Conservation (phyloP, 208 protist genomes). For the Leishmania arabica region DNA sequence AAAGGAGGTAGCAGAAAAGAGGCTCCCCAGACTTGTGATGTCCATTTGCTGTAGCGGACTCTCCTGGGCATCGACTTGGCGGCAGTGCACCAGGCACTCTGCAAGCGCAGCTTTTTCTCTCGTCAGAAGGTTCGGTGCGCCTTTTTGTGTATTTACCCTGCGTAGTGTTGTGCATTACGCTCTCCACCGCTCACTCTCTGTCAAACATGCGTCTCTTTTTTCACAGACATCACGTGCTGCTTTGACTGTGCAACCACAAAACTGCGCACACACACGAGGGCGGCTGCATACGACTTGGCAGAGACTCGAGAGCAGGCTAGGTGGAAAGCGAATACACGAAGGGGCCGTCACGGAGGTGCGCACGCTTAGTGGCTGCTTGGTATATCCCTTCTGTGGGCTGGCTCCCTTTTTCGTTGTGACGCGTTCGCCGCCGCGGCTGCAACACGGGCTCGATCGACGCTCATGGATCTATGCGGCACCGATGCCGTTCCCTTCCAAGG, state of each 20-base stretch:
- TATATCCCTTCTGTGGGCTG: neutral
- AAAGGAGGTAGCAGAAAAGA: neutral
- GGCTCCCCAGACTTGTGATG: neutral
- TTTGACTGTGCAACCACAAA: neutral
- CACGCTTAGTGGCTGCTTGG: neutral
- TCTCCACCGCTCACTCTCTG: neutral
- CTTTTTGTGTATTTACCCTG: neutral
- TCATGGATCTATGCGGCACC: neutral
- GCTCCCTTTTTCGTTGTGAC: too few species aligned
- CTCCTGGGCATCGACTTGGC: neutral
- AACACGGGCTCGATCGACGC: too few species aligned
- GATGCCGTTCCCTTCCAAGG: neutral
- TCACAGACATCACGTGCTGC: neutral
- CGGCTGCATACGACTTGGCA: neutral
- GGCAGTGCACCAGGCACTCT: neutral
- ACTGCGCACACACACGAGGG: too few species aligned
- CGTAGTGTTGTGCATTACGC: neutral
- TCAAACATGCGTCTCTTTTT: neutral
- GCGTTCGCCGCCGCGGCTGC: too few species aligned
- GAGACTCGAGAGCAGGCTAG: neutral
- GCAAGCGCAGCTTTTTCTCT: neutral
- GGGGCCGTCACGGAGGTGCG: neutral
- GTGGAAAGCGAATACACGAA: neutral
- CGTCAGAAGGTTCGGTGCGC: neutral
- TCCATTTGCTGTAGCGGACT: neutral